Base-by-base conservation (phyloP, 495 filamentous ascomycete species). In the Hyaloscypha variabilis region DNA sequence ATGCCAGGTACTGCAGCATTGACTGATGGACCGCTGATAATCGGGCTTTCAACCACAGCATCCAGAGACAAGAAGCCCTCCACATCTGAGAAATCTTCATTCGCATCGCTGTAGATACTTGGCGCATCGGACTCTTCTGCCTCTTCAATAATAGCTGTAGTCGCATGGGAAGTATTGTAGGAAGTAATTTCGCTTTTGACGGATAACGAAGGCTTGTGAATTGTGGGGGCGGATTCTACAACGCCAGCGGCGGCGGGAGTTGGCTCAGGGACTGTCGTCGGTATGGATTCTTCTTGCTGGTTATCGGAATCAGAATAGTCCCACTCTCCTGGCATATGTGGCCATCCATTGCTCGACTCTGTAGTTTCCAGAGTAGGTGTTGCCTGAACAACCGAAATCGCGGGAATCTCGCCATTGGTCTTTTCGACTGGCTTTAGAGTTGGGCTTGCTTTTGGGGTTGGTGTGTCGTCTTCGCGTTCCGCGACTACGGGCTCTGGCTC, bases 51-150 rank as follows among this genome's bases (percentile, higher is more conserved):
- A 2, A 96, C 82, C 51, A 96, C 88, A 29, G 93, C 93, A 76
- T 96, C 86, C 53, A 97, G 86, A 14, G 91, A 96, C 55, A 89
- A 83, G 75, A 93, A 97, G 0, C 90, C 91, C 6, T 90, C 88
- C 19, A 81, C 58, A 29, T 94, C 87, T 0, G 83, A 81, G 2
- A 90, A 76, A 60, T 92, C 90, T 71, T 97, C 93, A 50, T 88
- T 88, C 2, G 93, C 93, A 81, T 97, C 93, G 71, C 91, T 95
- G 75, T 94, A 97, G 55, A 94, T 83, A 74, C 90, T 94, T 31
- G 82, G 55, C 8, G 53, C 60, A 60, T 77, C 75, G 21, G 71
- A 68, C 17, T 69, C 67, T 26, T 74, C 72, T 26, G 52, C 60
- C 49, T 73, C 73, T 30, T 67, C 68, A 5, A 67, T 61, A 17